phyloP scores from a whole-genome alignment of 2,329 filamentous ascomycete genomes.

The Pseudogymnoascus sp. region DNA sequence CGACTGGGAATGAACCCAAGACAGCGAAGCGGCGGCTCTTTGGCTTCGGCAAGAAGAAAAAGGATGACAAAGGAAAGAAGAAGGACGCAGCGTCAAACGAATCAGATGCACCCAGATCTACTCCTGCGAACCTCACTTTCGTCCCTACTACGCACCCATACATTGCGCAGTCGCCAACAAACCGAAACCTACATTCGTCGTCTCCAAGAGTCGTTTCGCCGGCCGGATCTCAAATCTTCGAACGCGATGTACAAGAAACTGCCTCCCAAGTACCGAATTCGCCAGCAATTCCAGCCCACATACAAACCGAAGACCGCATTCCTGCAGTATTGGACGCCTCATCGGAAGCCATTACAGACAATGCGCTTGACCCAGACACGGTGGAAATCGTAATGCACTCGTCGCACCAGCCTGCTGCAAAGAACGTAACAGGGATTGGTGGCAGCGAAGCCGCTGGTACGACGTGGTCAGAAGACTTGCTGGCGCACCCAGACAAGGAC shows the following conservation, averaged over 20 bases:
- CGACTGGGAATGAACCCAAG: constrained; percentile 32
- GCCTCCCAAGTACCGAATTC: constrained; percentile 59
- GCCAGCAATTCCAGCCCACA: constrained; percentile 84
- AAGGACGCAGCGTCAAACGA: constrained; percentile 27
- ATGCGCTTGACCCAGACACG: constrained; percentile 72
- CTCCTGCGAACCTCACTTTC: constrained; percentile 36
- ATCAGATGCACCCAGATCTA: constrained; percentile 23
- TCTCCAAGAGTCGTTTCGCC: constrained; percentile 73
- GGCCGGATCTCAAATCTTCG: constrained; percentile 76
- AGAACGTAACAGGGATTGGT: constrained; percentile 51
- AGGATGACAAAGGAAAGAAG: constrained; percentile 37
- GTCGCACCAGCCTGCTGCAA: constrained; percentile 70
- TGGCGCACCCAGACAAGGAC: constrained; percentile 43
- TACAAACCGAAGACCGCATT: constrained; percentile 89
- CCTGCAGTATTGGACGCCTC: constrained; percentile 86
- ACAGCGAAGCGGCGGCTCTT: constrained; percentile 51
- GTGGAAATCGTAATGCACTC: constrained; percentile 90
- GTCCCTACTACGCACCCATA: constrained; percentile 36
- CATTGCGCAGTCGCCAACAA: constrained; percentile 38
- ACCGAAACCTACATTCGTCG: constrained; percentile 53
- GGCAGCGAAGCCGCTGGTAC: constrained; percentile 30
- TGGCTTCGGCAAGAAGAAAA: constrained; percentile 50
- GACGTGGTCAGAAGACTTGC: constrained; percentile 35
- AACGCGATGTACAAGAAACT: constrained; percentile 86
- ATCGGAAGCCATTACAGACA: constrained; percentile 84